These are phyloP conservation scores for Thalassiosira mediterranea DNA, from an alignment of 352 stramenopile genomes.

Conservation along the genomic window DNA sequence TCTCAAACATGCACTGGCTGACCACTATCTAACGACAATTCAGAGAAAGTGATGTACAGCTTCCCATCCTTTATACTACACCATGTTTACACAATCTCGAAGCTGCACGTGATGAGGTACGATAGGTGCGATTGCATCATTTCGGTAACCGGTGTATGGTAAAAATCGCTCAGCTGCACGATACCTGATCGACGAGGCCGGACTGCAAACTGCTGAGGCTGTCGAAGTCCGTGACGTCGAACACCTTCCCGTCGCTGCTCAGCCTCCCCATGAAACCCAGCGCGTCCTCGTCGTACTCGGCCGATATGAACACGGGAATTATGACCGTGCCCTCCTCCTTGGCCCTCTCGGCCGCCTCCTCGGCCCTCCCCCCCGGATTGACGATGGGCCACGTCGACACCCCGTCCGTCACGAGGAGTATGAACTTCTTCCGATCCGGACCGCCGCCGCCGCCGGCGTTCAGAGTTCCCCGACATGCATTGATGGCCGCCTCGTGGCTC, in stretches of 20 bases:
- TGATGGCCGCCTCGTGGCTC: slow-evolving; percentile 43
- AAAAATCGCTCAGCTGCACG: too few species aligned
- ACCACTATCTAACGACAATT: too few species aligned
- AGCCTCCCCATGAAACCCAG: slow-evolving; percentile 20
- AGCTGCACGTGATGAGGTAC: too few species aligned
- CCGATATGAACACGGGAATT: slow-evolving; percentile 53
- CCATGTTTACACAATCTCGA: too few species aligned
- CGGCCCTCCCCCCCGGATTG: slow-evolving; percentile 22
- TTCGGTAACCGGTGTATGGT: too few species aligned
- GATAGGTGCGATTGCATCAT: too few species aligned
- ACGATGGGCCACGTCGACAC: slow-evolving; percentile 2
- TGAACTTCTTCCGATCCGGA: slow-evolving; percentile 31
- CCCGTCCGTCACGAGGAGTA: slow-evolving; percentile 54
- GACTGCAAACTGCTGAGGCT: slow-evolving; percentile 17
- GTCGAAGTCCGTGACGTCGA: slow-evolving; percentile 28
- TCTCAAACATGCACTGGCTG: too few species aligned
- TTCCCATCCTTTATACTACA: too few species aligned
- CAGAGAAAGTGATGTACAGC: too few species aligned
- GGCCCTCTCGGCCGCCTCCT: slow-evolving; percentile 17
- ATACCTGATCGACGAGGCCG: slow-evolving; percentile 22
- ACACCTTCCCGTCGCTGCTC: slow-evolving; percentile 19
- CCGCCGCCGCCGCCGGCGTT: background rate
- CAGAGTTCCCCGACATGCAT: slow-evolving; percentile 30
- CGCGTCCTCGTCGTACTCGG: slow-evolving; percentile 17
- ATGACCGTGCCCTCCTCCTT: slow-evolving; percentile 37